Conservation (phyloP, 192 early-diverging fungal genomes). For the Rhizophagus clarus region DNA sequence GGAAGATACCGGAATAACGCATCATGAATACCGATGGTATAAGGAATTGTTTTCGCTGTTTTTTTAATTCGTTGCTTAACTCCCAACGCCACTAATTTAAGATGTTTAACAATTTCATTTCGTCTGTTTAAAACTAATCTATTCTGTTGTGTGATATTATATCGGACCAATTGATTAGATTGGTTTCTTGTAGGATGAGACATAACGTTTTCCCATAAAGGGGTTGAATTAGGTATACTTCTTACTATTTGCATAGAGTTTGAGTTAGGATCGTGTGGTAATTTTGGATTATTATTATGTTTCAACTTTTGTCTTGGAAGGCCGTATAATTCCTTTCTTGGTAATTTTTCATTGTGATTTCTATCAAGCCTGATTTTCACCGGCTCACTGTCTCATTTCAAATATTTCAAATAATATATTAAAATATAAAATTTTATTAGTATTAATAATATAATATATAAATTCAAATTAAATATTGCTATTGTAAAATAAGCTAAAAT, state of each 20-base stretch:
- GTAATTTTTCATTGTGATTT: not conserved
- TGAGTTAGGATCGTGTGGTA: not conserved
- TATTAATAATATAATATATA: not conserved
- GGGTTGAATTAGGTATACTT: not conserved
- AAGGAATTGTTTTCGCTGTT: not conserved
- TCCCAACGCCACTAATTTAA: not conserved
- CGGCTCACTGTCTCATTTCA: not conserved
- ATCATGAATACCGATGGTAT: not conserved
- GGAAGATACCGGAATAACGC: not conserved
- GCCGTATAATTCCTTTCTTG: not conserved
- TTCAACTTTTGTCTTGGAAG: not conserved
- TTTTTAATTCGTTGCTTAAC: not conserved
- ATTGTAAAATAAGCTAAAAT: too few relatives aligned
- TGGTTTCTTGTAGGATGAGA: not conserved
- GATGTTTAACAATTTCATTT: constrained; percentile 9
- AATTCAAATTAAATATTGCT: not conserved
- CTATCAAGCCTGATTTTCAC: not conserved
- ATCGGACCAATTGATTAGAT: not conserved
- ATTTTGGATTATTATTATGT: not conserved
- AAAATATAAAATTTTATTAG: too few relatives aligned
- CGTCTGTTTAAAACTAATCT: not conserved
- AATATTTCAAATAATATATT: too few relatives aligned
- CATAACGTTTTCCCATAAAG: not conserved
- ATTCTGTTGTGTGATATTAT: not conserved
- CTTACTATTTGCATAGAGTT: not conserved